These are phyloP conservation scores for Penicillium italicum DNA, from an alignment of 2,329 filamentous ascomycete species.

Conservation along the genomic window DNA sequence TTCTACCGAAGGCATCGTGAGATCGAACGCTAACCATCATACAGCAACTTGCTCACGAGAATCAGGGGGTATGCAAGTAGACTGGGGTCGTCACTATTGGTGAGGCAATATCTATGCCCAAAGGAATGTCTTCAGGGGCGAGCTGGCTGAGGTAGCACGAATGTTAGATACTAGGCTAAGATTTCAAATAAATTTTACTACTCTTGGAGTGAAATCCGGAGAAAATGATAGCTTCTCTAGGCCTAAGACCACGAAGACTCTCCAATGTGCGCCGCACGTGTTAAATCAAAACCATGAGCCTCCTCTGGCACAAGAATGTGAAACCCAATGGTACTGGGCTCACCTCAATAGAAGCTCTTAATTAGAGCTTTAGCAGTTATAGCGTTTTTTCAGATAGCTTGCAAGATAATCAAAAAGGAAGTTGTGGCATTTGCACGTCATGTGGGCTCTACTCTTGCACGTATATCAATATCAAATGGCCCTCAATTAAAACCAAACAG, in stretches of 20 bases:
- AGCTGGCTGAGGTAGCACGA: neutral
- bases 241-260: neutral
- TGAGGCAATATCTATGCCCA: too few species aligned
- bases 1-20: too few species aligned
- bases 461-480: neutral
- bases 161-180: too few species aligned
- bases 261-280: neutral
- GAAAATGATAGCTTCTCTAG: neutral
- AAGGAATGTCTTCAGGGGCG: neutral
- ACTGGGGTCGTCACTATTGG: neutral
- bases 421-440: neutral
- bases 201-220: too few species aligned
- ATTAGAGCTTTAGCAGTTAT: too few species aligned
- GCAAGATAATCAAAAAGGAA: neutral
- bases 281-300: neutral
- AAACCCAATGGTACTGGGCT: neutral
- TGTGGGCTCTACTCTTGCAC: neutral
- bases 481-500: neutral
- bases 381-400: too few species aligned
- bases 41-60: slow-evolving; percentile 2
- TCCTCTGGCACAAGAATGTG: too few species aligned
- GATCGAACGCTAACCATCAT: neutral
- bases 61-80: neutral
- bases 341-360: neutral
- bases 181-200: neutral